Evolutionary conservation across 2,329 filamentous ascomycete genomes (phyloP).

Genomic region (Colletotrichum karsti): DNA sequence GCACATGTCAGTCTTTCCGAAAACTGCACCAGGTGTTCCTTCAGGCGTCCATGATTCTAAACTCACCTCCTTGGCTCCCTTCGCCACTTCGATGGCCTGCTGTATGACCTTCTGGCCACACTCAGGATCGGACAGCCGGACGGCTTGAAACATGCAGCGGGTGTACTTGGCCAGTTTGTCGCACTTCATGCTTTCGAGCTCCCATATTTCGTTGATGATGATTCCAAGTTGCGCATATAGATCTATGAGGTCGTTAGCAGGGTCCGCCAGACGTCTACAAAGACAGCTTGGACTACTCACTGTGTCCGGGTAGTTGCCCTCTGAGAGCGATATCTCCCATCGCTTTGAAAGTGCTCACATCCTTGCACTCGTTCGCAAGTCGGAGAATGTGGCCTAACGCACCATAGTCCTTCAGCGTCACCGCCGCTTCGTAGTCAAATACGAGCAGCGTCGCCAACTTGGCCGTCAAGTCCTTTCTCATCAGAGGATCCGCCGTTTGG

Average conservation of each 20-base stretch:
- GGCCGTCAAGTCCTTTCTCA: conserved; percentile 59
- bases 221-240: conserved; percentile 65
- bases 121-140: conserved; percentile 64
- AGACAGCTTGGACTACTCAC: conserved; percentile 41
- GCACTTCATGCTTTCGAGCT: conserved; percentile 62
- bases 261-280: neutral
- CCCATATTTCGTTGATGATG: conserved; percentile 75
- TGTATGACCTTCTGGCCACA: conserved; percentile 69
- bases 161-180: conserved; percentile 78
- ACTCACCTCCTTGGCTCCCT: conserved; percentile 57
- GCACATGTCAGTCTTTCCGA: neutral
- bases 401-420: conserved; percentile 74
- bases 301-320: conserved; percentile 57
- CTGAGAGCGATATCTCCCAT: conserved; percentile 73
- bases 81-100: conserved; percentile 66
- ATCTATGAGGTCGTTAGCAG: conserved; percentile 42
- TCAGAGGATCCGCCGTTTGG: conserved; percentile 49
- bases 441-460: conserved; percentile 75
- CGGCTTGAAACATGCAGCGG: conserved; percentile 77
- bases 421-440: conserved; percentile 82
- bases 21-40: neutral
- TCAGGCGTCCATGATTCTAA: no score
- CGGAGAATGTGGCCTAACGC: conserved; percentile 68
- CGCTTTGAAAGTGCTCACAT: conserved; percentile 61
- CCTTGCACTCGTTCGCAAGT: conserved; percentile 53